Evolutionary conservation across 1,284 basidiomycete genomes (phyloP), one percentile per base, ranked within the genome.

Genomic region (Trichosporon sp.): DNA sequence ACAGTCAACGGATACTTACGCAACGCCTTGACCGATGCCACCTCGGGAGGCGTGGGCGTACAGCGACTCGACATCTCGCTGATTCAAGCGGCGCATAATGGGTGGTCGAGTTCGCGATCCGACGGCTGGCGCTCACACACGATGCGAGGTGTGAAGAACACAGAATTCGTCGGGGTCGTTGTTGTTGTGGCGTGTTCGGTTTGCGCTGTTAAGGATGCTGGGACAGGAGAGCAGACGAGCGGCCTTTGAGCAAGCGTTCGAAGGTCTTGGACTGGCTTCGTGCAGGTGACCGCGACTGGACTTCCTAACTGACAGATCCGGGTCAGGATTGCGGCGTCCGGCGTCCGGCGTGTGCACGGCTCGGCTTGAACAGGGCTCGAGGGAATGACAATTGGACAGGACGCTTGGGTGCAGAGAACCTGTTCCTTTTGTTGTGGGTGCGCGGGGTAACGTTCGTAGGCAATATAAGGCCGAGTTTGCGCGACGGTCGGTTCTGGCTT

Each of bases 21-120:
- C 81, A 25, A 75, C 73, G 27, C 76, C 79, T 47, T 53, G 60
- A 3, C 80, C 81, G 15, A 82, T 66, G 11, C 81, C 81, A 21
- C 81, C 81, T 65, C 78, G 70, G 2, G 51, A 69, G 1, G 80
- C 81, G 29, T 80, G 64, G 2, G 73, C 76, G 11, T 74, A 73
- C 27, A 82, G 73, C 31, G 77, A 76, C 47, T 79, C 76, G 65
- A 82, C 71, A 67, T 81, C 78, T 44, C 77, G 72, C 13, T 78
- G 77, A 65, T 79, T 75, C 21, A 80, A 66, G 12, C 74, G 73
- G 32, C 70, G 62, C 75, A 78, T 77, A 44, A 31, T 47, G 67
- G 21, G 29, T 2, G 15, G 38, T 64, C 15, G 62, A 34, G 32
- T 25, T 8, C 32, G 44, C 31, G 44, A 51, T 18, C 47, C n/a